Conservation (phyloP, 1,139 yeast species). For the Candida frijolesensis region DNA sequence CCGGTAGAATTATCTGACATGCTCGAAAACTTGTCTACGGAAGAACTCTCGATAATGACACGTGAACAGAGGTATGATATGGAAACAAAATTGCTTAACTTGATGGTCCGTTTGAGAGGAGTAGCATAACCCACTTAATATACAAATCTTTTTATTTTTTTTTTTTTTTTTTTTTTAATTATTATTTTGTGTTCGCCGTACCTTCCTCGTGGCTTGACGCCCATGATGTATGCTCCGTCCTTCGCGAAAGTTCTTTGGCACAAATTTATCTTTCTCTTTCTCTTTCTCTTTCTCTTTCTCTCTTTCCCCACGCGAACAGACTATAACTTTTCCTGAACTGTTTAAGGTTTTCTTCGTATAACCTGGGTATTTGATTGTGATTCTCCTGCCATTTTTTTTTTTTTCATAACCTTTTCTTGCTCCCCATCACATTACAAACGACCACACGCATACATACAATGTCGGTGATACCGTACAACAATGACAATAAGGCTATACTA, state of each 20-base stretch:
- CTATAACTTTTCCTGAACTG: background rate
- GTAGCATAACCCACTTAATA: slow-evolving; percentile 1
- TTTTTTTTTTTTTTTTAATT: background rate
- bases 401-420: background rate
- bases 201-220: too few species aligned
- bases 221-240: too few species aligned
- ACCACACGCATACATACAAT: slow-evolving; percentile 16
- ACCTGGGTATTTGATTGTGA: background rate
- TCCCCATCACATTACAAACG: background rate
- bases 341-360: background rate
- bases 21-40: slow-evolving; percentile 13
- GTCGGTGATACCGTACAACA: slow-evolving; percentile 45
- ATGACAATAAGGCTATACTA: slow-evolving; percentile 30
- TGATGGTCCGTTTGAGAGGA: slow-evolving; percentile 35
- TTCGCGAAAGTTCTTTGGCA: slow-evolving; percentile 1
- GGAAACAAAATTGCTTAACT: slow-evolving; percentile 34
- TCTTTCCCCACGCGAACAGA: background rate
- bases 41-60: slow-evolving; percentile 22
- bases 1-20: slow-evolving; percentile 9
- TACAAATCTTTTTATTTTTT: background rate
- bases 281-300: background rate
- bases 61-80: slow-evolving; percentile 24
- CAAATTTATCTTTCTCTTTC: background rate
- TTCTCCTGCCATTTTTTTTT: background rate
- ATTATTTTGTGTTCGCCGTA: too few species aligned